Evolutionary conservation across 331 rosid genomes (phyloP), one percentile per base, ranked within the genome.

Genomic region (Arachis monticola): DNA sequence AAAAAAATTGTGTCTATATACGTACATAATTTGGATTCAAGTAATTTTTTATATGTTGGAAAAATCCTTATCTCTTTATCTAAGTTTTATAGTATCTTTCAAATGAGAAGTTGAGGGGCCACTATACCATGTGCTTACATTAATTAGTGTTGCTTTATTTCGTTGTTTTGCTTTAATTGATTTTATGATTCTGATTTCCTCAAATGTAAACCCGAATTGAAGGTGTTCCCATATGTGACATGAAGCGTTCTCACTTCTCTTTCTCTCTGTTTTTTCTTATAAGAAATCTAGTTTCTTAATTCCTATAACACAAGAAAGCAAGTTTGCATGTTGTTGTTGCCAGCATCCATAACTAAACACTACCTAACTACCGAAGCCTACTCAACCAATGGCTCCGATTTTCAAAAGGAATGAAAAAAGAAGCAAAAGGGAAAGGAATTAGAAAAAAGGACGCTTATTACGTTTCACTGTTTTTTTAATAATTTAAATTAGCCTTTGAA

Each of bases 341-440:
- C 62, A 64, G 35, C 57, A 32, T 65, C 51, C 60, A 48, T 31
- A 41, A 60, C 77, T 66, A 70, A 78, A 78, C 67, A 42, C n/a
- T 60, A 35, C 67, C 76, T 44, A 79, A 68, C 66, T 73, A 68
- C 66, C 13, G 3, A 60, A 66, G 46, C 27, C 52, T 59, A 60
- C 40, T 57, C 46, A 13, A 27, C 60, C 14, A 67, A 13, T 41
- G 12, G 17, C 14, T 67, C 72, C 35, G 38, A 41, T 69, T 45
- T 27, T 12, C 32, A 56, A 56, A 56, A 76, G 44, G 30, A 62
- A 35, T 5, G 2, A 48, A 27, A 48, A 27, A 38, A 13, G 8
- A 51, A 40, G 31, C 17, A 27, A 38, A 38, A 38, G 7, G 22
- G 59, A 32, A 61, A 40, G 50, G 0, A 60, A 60, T 8, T 11